Evolutionary conservation across 768 basidiomycete genomes (phyloP), one percentile per base, ranked within the genome.

Genomic region (Pleurotus platypus): DNA sequence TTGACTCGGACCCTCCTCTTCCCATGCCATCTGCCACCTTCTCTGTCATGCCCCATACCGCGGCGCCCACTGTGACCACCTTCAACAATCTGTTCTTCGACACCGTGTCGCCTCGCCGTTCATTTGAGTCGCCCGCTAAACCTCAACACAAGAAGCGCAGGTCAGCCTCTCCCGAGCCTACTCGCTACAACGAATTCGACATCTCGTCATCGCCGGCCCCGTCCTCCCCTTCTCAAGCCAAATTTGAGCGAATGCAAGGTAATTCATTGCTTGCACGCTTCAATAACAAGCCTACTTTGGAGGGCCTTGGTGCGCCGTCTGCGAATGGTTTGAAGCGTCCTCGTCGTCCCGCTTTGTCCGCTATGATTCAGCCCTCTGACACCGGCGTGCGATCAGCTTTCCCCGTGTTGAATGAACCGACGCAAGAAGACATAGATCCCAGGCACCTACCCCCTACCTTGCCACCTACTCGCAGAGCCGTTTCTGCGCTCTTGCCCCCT

Each of bases 401-500:
- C 62, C 77, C 80, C 3, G 58, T 66, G 12, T 63, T 81, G 48
- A 60, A 68, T 26, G 67, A 69, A 22, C 67, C 66, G 12, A 57
- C 7, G 62, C 63, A 53, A 46, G 26, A 45, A 49, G 54, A 50
- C 15, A 16, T 49, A 47, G 69, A 66, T 51, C 75, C 75, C n/a
- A 59, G 68, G 43, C 74, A 67, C 24, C 64, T 80, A 11, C 82
- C 78, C 2, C 82, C 82, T 24, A 74, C 68, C 24, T 64, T 80
- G 9, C 82, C 78, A 2, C 82, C 82, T 26, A 74, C 78, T 13
- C 83, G 90, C 22, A 84, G 90, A 26, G 89, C 85, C 1, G 89
- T 92, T 67, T 90, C 88, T 47, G 90, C 90, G 3, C 78, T 90
- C 72, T 71, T 89, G 43, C 71, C 79, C 27, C 86, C 86, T 57